Evolutionary conservation across 148 eudicot genomes (phyloP).

Genomic region (Pharnaceum exiguum): DNA sequence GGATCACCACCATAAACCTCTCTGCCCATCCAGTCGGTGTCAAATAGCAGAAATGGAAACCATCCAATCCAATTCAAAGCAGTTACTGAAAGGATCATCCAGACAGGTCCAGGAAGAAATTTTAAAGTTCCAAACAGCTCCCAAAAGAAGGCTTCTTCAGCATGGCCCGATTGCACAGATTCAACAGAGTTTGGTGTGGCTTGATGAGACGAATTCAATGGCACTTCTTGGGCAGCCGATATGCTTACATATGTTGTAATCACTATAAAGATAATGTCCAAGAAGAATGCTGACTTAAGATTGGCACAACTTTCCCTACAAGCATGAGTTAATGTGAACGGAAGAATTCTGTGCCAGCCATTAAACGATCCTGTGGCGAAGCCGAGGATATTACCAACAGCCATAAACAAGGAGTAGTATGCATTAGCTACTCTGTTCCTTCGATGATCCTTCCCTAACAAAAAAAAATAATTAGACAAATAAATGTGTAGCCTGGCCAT

Average conservation of each 20-base stretch:
- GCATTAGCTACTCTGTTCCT: slow-evolving; percentile 98
- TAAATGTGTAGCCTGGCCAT: too few species aligned
- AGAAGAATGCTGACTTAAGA: slow-evolving; percentile 75
- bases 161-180: slow-evolving; percentile 34
- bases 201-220: slow-evolving; percentile 26
- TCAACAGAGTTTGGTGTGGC: slow-evolving; percentile 26
- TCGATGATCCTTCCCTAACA: slow-evolving; percentile 78
- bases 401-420: slow-evolving; percentile 92
- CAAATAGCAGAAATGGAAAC: slow-evolving; percentile 95
- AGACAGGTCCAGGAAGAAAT: slow-evolving; percentile 67
- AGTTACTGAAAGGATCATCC: slow-evolving; percentile 81
- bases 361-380: slow-evolving; percentile 93
- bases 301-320: slow-evolving; percentile 82
- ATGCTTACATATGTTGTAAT: slow-evolving; percentile 70
- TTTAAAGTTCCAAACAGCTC: slow-evolving; percentile 84
- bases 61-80: slow-evolving; percentile 94
- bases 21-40: slow-evolving; percentile 99
- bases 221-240: slow-evolving; percentile 65
- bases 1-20: slow-evolving; percentile 93
- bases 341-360: slow-evolving; percentile 65
- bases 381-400: slow-evolving; percentile 91
- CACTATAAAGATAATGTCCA: slow-evolving; percentile 44
- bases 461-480: slow-evolving; percentile 2
- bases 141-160: slow-evolving; percentile 91
- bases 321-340: slow-evolving; percentile 73